A percentile compares a stretch with the other conserved stretches of the same genome.
Evolutionary conservation across 768 basidiomycete genomes (phyloP).

Genomic region (Tricholoma terreum): DNA sequence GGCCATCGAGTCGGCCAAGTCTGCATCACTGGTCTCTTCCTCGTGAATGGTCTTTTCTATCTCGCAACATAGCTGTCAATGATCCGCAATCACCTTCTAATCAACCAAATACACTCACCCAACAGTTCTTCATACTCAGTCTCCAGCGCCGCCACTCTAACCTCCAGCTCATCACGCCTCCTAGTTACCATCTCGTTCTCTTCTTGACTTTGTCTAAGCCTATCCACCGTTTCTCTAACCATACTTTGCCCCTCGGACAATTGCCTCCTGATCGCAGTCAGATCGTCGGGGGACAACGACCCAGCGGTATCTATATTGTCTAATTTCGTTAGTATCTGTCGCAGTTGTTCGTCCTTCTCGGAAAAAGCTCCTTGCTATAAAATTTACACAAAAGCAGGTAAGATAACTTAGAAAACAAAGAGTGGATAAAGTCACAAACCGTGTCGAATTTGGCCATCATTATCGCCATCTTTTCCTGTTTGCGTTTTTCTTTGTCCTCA

Average conservation of each 20-base stretch:
- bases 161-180: constrained; percentile 85
- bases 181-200: constrained; percentile 84
- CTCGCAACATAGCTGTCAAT: constrained; percentile 13
- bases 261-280: constrained; percentile 81
- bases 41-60: constrained; percentile 90
- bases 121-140: constrained; percentile 96
- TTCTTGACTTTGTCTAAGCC: constrained; percentile 85
- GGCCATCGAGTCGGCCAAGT: constrained; percentile 78
- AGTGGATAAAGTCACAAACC: constrained; percentile 64
- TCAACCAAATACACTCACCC: constrained; percentile 48
- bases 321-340: constrained; percentile 78
- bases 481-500: constrained; percentile 98
- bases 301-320: constrained; percentile 74
- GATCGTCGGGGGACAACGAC: constrained; percentile 68
- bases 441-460: constrained; percentile 99
- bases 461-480: constrained; percentile 98
- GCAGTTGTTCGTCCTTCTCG: constrained; percentile 92
- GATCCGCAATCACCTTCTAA: constrained; percentile 6
- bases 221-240: constrained; percentile 85
- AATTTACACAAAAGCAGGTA: not conserved
- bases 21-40: constrained; percentile 81
- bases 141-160: constrained; percentile 75
- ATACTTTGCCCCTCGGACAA: constrained; percentile 85
- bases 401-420: constrained; percentile 7
- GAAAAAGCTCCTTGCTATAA: constrained; percentile 87